A percentile compares a stretch with the other conserved stretches of the same genome.
Evolutionary conservation across 805 yeast species (phyloP).

Genomic region (Metschnikowia similis): DNA sequence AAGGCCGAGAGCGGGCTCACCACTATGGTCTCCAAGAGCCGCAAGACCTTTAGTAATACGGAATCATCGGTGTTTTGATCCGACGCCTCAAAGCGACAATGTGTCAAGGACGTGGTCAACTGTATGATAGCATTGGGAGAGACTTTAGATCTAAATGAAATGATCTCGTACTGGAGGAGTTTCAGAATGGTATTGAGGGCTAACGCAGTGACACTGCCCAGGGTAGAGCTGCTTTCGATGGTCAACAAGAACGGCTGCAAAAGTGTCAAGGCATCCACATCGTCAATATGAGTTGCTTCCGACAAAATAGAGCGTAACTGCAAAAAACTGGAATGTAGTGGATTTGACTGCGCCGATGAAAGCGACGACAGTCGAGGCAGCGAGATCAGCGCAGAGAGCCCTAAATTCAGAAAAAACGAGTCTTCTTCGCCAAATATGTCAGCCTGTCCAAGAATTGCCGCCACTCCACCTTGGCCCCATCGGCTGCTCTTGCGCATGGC

Average conservation of each 20-base stretch:
- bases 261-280: constrained; percentile 67
- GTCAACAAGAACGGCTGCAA: constrained; percentile 84
- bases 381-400: constrained; percentile 1
- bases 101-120: constrained; percentile 73
- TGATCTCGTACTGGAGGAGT: constrained; percentile 64
- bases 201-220: constrained; percentile 79
- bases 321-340: constrained; percentile 72
- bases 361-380: constrained; percentile 24
- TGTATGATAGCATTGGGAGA: constrained; percentile 58
- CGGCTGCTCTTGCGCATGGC: constrained; percentile 76
- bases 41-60: constrained; percentile 76
- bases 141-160: constrained; percentile 52
- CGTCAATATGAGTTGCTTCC: constrained; percentile 46
- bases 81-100: constrained; percentile 92
- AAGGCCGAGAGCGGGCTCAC: constrained; percentile 58
- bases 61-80: constrained; percentile 92
- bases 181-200: constrained; percentile 75
- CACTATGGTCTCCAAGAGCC: constrained; percentile 63
- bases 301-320: constrained; percentile 70
- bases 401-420: constrained; percentile 21
- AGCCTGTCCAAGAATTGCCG: constrained; percentile 74
- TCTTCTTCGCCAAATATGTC: constrained; percentile 48
- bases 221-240: constrained; percentile 76
- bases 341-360: constrained; percentile 34
- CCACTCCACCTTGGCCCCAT: constrained; percentile 74